Evolutionary conservation across 768 basidiomycete genomes (phyloP).

Genomic region (Ramaria sp.): DNA sequence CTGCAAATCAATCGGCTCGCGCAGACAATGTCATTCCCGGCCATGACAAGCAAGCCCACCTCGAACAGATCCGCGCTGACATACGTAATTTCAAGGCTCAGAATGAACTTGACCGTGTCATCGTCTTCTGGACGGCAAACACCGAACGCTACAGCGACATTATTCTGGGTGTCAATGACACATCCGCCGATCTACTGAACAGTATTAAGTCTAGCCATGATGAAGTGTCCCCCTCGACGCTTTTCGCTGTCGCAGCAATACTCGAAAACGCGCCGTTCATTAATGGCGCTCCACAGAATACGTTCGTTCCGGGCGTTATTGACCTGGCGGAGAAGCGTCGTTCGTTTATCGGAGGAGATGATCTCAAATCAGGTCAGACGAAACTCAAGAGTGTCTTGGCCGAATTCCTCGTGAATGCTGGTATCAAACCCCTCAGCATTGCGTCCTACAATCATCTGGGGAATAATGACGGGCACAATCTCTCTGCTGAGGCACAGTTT

Average conservation of each 20-base stretch:
- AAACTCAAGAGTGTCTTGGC: slow-evolving; percentile 95
- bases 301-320: slow-evolving; percentile 93
- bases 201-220: slow-evolving; percentile 78
- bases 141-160: slow-evolving; percentile 97
- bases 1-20: slow-evolving; percentile 92
- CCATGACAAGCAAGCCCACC: slow-evolving; percentile 77
- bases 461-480: slow-evolving; percentile 93
- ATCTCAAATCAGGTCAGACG: slow-evolving; percentile 96
- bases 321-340: slow-evolving; percentile 80
- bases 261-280: slow-evolving; percentile 93
- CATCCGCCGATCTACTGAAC: slow-evolving; percentile 73
- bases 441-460: slow-evolving; percentile 98
- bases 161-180: slow-evolving; percentile 91
- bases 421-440: slow-evolving; percentile 95
- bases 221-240: slow-evolving; percentile 92
- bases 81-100: slow-evolving; percentile 86
- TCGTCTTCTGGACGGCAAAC: slow-evolving; percentile 99
- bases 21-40: slow-evolving; percentile 91
- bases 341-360: slow-evolving; percentile 95
- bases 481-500: slow-evolving; percentile 88
- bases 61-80: slow-evolving; percentile 86
- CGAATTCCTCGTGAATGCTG: slow-evolving; percentile 97
- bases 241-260: slow-evolving; percentile 93
- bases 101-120: slow-evolving; percentile 73
- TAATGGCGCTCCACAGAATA: slow-evolving; percentile 98